Evolutionary conservation across 345 rosid species (phyloP), one percentile per base, ranked within the genome.

Genomic region (Isatis tinctoria): DNA sequence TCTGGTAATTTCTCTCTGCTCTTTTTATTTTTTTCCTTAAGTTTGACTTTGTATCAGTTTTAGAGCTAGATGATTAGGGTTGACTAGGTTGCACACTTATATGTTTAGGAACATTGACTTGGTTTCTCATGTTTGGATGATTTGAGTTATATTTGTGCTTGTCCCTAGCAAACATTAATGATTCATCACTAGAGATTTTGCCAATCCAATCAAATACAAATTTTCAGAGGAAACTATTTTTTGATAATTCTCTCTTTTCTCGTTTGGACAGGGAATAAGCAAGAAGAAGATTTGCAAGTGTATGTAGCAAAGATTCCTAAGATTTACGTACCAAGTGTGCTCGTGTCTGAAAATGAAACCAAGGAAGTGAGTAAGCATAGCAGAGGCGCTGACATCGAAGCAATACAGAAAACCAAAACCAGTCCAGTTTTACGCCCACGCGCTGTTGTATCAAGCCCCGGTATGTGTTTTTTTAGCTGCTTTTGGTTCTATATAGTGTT

Each of bases 401-500:
- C 14, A 3, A 44, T 30, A 44, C 70, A 12, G 27, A 76, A 13
- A 26, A 4, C 11, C n/a, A 76, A 69, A 70, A 27, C 65, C 26
- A 76, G 75, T 36, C 75, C 71, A 11, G 59, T 63, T 20, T 4
- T 76, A 5, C 79, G 79, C 5, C 79, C 79, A 36, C 79, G 75
- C 5, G 79, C 79, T 36, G 75, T 76, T 70, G 60, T 76, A 35
- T 76, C 79, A 43, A 76, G 79, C 45, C 79, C 79, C 17, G 75
- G 79, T 76, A 69, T 24, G 48, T 33, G 49, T 35, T 48, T 6
- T 17, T 24, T 2, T 10, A 60, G 24, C 52, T 47, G 44, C 14
- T 41, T 37, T 4, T 2, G 10, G 1, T 39, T 16, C 27, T 51
- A 51, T 62, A 41, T 32, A 26, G 10, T 52, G 58, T 53, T 28